These are phyloP conservation scores for Pichia thaimueangensis DNA, from an alignment of 805 yeast genomes.

Conservation along the genomic window DNA sequence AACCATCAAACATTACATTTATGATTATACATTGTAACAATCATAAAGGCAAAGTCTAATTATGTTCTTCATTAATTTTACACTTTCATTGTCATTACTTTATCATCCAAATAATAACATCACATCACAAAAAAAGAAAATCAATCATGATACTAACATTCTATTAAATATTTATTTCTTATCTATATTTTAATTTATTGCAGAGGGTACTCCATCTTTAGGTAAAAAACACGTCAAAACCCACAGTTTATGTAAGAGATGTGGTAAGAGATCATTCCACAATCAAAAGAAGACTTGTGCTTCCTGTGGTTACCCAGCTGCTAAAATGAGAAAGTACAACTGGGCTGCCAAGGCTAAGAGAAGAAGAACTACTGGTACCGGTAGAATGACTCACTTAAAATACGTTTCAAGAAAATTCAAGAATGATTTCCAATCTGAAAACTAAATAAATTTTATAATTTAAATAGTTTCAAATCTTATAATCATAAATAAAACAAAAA, in stretches of 20 bases:
- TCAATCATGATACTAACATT: conserved; percentile 10
- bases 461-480: too few species aligned
- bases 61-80: too few species aligned
- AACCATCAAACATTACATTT: too few species aligned
- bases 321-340: conserved; percentile 97
- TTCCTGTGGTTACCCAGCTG: conserved; percentile 99
- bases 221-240: conserved; percentile 99
- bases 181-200: conserved; percentile 18
- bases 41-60: too few species aligned
- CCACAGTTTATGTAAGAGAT: conserved; percentile 98
- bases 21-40: too few species aligned
- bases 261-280: conserved; percentile 99
- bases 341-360: conserved; percentile 99
- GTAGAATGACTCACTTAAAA: conserved; percentile 98
- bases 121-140: too few species aligned
- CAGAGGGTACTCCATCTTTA: conserved; percentile 99
- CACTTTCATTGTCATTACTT: too few species aligned
- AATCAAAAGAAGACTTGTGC: conserved; percentile 98
- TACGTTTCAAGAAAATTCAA: conserved; percentile 96
- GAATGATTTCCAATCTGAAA: conserved; percentile 90
- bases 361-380: conserved; percentile 99
- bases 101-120: too few species aligned
- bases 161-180: neutral
- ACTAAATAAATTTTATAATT: conserved; percentile 8
- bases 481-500: neutral